A percentile compares a stretch with the other conserved stretches of the same genome.
Evolutionary conservation across 2,329 filamentous ascomycete genomes (phyloP).

Genomic region (Exophiala lecanii-corni): DNA sequence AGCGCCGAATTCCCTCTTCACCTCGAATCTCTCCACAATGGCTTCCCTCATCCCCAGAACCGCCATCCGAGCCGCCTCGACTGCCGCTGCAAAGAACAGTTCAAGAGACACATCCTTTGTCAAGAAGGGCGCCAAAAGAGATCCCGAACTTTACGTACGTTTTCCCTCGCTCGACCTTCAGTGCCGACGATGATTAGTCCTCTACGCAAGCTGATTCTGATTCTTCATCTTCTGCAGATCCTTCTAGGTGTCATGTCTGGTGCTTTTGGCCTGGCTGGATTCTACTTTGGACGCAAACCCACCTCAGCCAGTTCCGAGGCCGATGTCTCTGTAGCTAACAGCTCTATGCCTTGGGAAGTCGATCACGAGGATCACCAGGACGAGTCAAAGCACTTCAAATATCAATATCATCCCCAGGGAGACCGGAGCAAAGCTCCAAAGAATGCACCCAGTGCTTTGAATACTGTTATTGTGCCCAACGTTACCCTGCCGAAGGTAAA

Average conservation of each 20-base stretch:
- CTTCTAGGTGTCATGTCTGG: slow-evolving; percentile 87
- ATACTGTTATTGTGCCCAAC: slow-evolving; percentile 89
- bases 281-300: slow-evolving; percentile 73
- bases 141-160: slow-evolving; percentile 71
- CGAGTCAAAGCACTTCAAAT: slow-evolving; percentile 61
- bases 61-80: slow-evolving; percentile 5
- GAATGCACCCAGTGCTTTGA: slow-evolving; percentile 91
- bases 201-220: too few relatives aligned
- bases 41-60: slow-evolving; percentile 1
- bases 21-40: too few relatives aligned
- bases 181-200: too few relatives aligned
- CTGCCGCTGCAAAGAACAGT: slow-evolving; percentile 40
- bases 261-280: slow-evolving; percentile 82
- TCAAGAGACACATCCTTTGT: slow-evolving; percentile 41
- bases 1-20: too few relatives aligned
- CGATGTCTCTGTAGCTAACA: slow-evolving; percentile 66
- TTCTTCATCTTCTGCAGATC: slow-evolving; percentile 66
- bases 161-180: slow-evolving; percentile 1
- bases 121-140: slow-evolving; percentile 61
- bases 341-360: slow-evolving; percentile 88
- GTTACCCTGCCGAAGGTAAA: slow-evolving; percentile 85
- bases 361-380: slow-evolving; percentile 58
- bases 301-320: slow-evolving; percentile 80
- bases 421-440: slow-evolving; percentile 69
- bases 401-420: slow-evolving; percentile 80